These are phyloP conservation scores for Sarocladiaceae sp. DNA, from an alignment of 2,329 filamentous ascomycete species.

Conservation along the genomic window DNA sequence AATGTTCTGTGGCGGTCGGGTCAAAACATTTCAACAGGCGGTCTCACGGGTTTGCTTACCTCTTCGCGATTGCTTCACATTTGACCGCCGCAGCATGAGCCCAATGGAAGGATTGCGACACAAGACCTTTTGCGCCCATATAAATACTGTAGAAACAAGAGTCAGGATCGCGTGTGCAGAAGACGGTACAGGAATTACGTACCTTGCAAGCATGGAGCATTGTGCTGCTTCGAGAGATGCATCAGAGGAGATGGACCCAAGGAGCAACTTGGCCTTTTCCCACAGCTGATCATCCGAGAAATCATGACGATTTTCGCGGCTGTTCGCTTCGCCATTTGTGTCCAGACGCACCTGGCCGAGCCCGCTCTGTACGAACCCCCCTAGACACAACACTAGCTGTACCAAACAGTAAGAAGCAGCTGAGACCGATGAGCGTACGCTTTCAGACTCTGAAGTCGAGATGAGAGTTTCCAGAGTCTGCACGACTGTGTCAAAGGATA, in stretches of 20 bases:
- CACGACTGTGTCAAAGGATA: constrained; percentile 1
- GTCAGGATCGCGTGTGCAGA: too few species aligned
- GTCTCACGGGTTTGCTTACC: too few species aligned
- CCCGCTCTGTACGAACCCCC: not conserved
- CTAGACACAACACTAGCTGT: not conserved
- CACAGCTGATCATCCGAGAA: constrained; percentile 13
- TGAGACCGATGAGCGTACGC: not conserved
- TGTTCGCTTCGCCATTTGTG: not conserved
- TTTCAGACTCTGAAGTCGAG: not conserved
- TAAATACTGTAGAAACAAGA: constrained; percentile 17
- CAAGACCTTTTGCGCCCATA: constrained; percentile 18
- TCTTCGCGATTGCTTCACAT: constrained; percentile 19
- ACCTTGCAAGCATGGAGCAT: constrained; percentile 25
- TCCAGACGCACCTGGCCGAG: not conserved
- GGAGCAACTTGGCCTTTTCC: constrained; percentile 19
- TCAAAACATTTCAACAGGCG: too few species aligned
- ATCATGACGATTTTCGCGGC: not conserved
- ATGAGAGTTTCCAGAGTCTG: not conserved
- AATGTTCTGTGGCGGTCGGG: not conserved
- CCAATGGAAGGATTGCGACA: constrained; percentile 22
- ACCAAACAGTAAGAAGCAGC: not conserved
- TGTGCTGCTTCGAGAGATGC: constrained; percentile 20
- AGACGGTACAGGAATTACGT: constrained; percentile 1
- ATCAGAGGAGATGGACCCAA: constrained; percentile 18
- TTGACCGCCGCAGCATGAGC: constrained; percentile 22